These are phyloP conservation scores for Erythrobasidium hasegawianum DNA, from an alignment of 1,284 basidiomycete genomes.

Conservation along the genomic window DNA sequence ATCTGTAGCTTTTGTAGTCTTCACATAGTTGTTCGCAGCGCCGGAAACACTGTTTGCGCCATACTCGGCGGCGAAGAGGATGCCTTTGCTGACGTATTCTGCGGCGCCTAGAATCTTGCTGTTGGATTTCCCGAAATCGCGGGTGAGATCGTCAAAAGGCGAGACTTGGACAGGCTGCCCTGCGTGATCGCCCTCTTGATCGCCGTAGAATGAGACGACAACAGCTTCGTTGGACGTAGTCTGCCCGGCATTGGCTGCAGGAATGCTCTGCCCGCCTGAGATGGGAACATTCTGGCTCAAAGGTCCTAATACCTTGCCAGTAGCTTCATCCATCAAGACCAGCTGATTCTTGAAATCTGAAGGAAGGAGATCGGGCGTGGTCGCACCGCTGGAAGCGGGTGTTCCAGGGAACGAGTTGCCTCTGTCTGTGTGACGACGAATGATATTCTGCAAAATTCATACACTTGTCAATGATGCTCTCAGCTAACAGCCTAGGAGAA, in stretches of 20 bases:
- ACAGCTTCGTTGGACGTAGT: conserved; percentile 9
- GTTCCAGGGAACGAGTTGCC: neutral
- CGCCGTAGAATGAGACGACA: conserved; percentile 16
- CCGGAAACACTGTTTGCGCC: conserved; percentile 15
- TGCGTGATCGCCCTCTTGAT: conserved; percentile 15
- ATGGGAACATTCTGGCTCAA: conserved; percentile 18
- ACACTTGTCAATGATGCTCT: neutral
- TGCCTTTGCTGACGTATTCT: conserved; percentile 30
- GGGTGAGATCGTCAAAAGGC: conserved; percentile 23
- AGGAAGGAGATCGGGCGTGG: conserved; percentile 22
- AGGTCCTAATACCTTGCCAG: conserved; percentile 31
- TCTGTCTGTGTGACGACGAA: neutral
- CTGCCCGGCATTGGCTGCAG: conserved; percentile 5
- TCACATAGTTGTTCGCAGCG: conserved; percentile 15
- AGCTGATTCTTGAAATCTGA: conserved; percentile 27
- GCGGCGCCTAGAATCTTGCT: conserved; percentile 25
- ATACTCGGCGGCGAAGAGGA: conserved; percentile 33
- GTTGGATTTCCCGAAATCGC: conserved; percentile 25
- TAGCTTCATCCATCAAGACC: conserved; percentile 27
- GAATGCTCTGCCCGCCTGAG: conserved; percentile 5
- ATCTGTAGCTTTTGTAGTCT: conserved; percentile 32
- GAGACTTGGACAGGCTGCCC: conserved; percentile 21
- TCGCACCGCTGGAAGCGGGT: conserved; percentile 6
- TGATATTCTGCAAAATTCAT: neutral
- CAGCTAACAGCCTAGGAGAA: conserved; percentile 1